Conservation (phyloP, 768 basidiomycete genomes). For the Pleurotus tuoliensis region DNA sequence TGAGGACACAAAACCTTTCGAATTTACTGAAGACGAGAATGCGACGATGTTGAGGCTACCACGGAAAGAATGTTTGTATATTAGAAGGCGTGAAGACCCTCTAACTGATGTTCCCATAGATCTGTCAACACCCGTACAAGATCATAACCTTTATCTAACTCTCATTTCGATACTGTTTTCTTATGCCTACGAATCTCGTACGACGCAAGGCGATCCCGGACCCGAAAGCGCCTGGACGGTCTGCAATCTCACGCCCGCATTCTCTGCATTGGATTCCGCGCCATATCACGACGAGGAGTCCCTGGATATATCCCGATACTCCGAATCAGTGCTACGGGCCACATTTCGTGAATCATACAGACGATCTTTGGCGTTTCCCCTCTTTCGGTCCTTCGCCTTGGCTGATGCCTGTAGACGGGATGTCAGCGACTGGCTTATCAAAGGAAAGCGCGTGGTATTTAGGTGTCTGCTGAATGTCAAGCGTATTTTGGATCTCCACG, state of each 20-base stretch:
- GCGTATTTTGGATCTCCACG: conserved; percentile 72
- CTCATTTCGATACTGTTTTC: conserved; percentile 72
- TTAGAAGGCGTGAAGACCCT: not conserved
- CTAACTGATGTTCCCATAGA: conserved; percentile 38
- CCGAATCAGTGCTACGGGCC: conserved; percentile 42
- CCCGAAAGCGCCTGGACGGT: conserved; percentile 90
- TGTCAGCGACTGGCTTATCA: conserved; percentile 50
- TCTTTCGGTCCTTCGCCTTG: conserved; percentile 75
- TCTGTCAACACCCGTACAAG: conserved; percentile 52
- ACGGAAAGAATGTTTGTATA: conserved; percentile 47
- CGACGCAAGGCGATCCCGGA: conserved; percentile 75
- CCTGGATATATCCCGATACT: conserved; percentile 21
- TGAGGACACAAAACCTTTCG: conserved; percentile 27
- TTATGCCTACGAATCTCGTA: conserved; percentile 78
- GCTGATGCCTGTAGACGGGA: conserved; percentile 68
- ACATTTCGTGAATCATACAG: conserved; percentile 65
- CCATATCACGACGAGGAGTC: conserved; percentile 28
- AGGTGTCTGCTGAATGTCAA: conserved; percentile 73
- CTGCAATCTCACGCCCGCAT: conserved; percentile 64
- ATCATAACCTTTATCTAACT: conserved; percentile 61
- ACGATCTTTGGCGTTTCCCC: conserved; percentile 70
- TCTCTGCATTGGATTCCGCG: conserved; percentile 79
- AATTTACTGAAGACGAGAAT: conserved; percentile 74
- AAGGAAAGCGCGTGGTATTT: conserved; percentile 58
- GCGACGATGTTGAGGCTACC: conserved; percentile 56